Percentiles rank a stretch among this genome's conserved stretches.
Conservation (phyloP, 345 rosid species). For the Brassica cretica region DNA sequence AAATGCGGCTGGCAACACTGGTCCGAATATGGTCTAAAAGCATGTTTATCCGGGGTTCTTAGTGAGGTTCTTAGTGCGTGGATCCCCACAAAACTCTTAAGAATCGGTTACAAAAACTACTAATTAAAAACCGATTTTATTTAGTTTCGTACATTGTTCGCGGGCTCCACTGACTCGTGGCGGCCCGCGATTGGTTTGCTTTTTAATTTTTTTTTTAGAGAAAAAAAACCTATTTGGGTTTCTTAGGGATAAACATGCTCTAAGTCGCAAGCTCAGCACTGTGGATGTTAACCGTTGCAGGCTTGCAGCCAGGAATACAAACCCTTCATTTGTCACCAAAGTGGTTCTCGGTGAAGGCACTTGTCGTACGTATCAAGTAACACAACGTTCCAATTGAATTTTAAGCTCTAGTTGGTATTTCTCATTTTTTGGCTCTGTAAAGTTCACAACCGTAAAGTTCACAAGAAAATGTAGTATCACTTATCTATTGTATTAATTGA, state of each 20-base stretch:
- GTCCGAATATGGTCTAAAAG: not conserved
- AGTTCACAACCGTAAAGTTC: too few species aligned
- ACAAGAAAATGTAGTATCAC: too few species aligned
- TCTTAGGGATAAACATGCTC: too few species aligned
- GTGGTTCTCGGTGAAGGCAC: conserved; percentile 45
- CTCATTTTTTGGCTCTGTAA: too few species aligned
- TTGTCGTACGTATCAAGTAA: conserved; percentile 40
- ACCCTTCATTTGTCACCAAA: conserved; percentile 41
- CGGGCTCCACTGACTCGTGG: not conserved
- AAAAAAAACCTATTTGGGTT: not conserved
- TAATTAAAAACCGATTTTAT: too few species aligned
- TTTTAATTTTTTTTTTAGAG: not conserved
- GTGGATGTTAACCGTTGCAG: conserved; percentile 54
- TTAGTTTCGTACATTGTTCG: not conserved
- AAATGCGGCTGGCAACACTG: conserved; percentile 37
- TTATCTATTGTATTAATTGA: too few species aligned
- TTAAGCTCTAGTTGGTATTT: too few species aligned
- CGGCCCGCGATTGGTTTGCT: not conserved
- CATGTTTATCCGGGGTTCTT: too few species aligned
- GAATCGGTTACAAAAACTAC: not conserved
- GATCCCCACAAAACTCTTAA: not conserved
- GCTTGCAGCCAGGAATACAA: conserved; percentile 54
- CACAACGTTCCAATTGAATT: not conserved
- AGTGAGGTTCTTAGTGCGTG: too few species aligned
- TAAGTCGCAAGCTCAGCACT: conserved; percentile 36